Evolutionary conservation across 345 rosid genomes (phyloP), one percentile per base, ranked within the genome.

Genomic region (Hibiscus mutabilis): DNA sequence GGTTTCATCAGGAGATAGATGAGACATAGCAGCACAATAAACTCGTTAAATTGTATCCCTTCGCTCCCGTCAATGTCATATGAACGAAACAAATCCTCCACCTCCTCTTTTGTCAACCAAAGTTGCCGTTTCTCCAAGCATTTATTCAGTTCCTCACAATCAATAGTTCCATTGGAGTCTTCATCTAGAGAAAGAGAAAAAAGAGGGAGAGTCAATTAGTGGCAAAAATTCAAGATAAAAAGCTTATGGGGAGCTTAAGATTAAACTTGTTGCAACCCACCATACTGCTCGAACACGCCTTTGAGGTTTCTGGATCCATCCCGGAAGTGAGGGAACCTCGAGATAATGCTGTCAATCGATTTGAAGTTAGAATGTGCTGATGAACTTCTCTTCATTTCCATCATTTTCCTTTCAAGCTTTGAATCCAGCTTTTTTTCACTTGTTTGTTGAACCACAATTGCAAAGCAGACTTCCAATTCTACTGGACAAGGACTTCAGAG

Each of bases 31-130:
- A 91, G 92, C 63, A 93, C 98, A 71, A 86, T 82, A 60, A 89
- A 91, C 84, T 91, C 98, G 53, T 74, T 93, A 79, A 93, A 93
- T 44, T 85, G 91, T 74, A 93, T 91, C 78, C 88, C 93, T 79
- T 82, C 75, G 72, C 82, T 88, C 76, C 93, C 83, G 77, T 89
- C 92, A 78, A 91, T 83, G 75, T 93, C 97, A 78, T 96, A 89
- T 47, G 92, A 89, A 75, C 80, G 78, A 51, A 86, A 93, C 46
- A 91, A 79, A 75, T 89, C 97, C 75, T 86, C 84, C 8, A 89
- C 80, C 78, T 89, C 96, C 80, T 82, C 85, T 12, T 86, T 96
- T 8, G 82, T 81, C 56, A 87, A 73, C 64, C 70, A 74, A 25
- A 89, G 75, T 13, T 83, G 81, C 79, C 88, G 75, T 75, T 88